Evolutionary conservation across 1,284 basidiomycete genomes (phyloP).

Genomic region (Wallemia ichthyophaga): DNA sequence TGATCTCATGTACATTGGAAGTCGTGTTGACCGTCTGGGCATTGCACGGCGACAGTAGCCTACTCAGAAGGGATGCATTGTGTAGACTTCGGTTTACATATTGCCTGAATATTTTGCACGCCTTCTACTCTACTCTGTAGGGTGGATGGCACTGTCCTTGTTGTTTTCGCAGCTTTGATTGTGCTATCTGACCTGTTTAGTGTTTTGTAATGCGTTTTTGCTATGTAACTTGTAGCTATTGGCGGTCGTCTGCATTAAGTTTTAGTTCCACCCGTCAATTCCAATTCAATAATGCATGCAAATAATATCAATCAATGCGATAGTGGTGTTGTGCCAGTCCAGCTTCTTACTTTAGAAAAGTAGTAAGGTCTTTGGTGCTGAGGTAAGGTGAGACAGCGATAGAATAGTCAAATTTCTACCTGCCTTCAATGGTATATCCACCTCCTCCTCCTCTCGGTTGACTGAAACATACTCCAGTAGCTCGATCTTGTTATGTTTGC

Average conservation of each 20-base stretch:
- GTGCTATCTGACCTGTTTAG: neutral
- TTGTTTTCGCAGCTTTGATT: neutral
- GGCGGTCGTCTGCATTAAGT: too few relatives aligned
- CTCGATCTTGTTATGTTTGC: neutral
- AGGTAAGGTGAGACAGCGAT: too few relatives aligned
- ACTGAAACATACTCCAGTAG: neutral
- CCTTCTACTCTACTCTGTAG: conserved; percentile 1
- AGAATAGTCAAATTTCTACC: neutral
- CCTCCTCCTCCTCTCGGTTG: neutral
- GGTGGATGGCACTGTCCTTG: neutral
- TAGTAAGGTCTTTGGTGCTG: neutral
- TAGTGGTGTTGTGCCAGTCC: neutral
- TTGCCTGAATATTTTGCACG: conserved; percentile 1
- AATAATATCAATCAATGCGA: neutral
- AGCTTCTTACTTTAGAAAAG: neutral
- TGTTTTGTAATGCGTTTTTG: too few relatives aligned
- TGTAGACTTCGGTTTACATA: conserved; percentile 1
- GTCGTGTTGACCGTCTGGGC: neutral
- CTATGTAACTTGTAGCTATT: too few relatives aligned
- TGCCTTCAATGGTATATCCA: neutral
- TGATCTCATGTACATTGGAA: neutral
- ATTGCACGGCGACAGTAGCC: neutral
- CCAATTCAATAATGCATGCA: neutral
- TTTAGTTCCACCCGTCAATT: too few relatives aligned
- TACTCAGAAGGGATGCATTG: conserved; percentile 1